phyloP scores from a whole-genome alignment of 768 basidiomycete species.

The Phaeotremella skinneri region DNA sequence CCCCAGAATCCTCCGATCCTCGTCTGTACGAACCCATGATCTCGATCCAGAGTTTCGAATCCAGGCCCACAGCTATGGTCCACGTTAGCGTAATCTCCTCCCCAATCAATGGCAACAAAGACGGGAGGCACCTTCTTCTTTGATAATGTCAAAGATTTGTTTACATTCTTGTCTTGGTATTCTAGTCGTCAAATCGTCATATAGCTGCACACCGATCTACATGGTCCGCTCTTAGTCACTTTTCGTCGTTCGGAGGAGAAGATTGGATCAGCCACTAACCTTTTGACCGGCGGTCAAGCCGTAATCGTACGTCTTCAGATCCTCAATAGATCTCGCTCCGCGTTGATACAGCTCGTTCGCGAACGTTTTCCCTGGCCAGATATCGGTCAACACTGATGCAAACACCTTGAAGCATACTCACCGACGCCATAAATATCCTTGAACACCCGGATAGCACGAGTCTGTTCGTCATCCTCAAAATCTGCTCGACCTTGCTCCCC shows the following conservation, averaged over 20 bases:
- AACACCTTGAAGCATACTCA: constrained; percentile 49
- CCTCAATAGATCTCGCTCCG: constrained; percentile 76
- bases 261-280: constrained; percentile 10
- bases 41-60: constrained; percentile 68
- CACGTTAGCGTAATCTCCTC: constrained; percentile 41
- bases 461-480: constrained; percentile 43
- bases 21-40: constrained; percentile 93
- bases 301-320: constrained; percentile 59
- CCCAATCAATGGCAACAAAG: background rate
- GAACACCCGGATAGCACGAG: constrained; percentile 55
- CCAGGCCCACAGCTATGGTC: constrained; percentile 61
- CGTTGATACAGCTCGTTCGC: constrained; percentile 71
- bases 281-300: constrained; percentile 62
- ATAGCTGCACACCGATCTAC: constrained; percentile 47
- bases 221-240: constrained; percentile 2
- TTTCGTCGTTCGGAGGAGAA: background rate
- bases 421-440: constrained; percentile 85
- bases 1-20: constrained; percentile 78
- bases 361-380: constrained; percentile 56
- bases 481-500: constrained; percentile 29
- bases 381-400: constrained; percentile 7
- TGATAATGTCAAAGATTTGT: constrained; percentile 69
- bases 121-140: constrained; percentile 61
- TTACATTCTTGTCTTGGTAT: constrained; percentile 81
- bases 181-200: constrained; percentile 72